phyloP scores from a whole-genome alignment of 768 basidiomycete genomes.

The Collybia mongolica region DNA sequence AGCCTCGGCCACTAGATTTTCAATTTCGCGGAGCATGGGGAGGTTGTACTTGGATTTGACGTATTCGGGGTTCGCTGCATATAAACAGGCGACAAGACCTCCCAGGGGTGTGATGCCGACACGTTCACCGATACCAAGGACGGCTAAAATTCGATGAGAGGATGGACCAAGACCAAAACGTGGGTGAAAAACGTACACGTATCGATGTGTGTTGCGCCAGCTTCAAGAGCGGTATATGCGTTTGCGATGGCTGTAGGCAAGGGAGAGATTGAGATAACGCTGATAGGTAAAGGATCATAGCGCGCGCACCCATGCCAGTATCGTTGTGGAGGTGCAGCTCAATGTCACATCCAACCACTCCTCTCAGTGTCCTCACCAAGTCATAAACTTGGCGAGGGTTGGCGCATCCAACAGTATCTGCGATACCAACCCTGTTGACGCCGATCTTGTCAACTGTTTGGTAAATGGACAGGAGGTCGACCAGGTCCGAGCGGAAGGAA shows the following conservation, averaged over 20 bases:
- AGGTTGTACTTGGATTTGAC: constrained; percentile 99
- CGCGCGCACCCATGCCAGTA: constrained; percentile 82
- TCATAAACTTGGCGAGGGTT: constrained; percentile 99
- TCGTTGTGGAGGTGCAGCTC: constrained; percentile 99
- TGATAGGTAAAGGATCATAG: neutral
- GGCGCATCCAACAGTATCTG: constrained; percentile 98
- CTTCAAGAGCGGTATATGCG: constrained; percentile 96
- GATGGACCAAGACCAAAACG: neutral
- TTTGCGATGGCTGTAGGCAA: constrained; percentile 82
- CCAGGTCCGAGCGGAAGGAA: constrained; percentile 98
- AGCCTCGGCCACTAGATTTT: constrained; percentile 98
- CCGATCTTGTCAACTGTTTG: constrained; percentile 99
- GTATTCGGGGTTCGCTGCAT: constrained; percentile 96
- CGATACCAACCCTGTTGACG: constrained; percentile 97
- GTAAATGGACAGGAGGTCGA: constrained; percentile 98
- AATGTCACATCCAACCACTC: constrained; percentile 97
- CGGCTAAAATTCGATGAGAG: constrained; percentile 43
- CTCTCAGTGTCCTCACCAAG: constrained; percentile 91
- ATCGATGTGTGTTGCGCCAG: constrained; percentile 98
- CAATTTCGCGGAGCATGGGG: constrained; percentile 94
- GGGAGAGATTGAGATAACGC: constrained; percentile 5
- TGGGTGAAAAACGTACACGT: constrained; percentile 62
- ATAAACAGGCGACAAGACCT: constrained; percentile 94
- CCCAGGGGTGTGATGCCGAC: constrained; percentile 99
- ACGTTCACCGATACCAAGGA: constrained; percentile 97